A percentile compares a stretch with the other conserved stretches of the same genome.
Conservation (phyloP, 2,329 filamentous ascomycete species). For the Mycogone perniciosa region DNA sequence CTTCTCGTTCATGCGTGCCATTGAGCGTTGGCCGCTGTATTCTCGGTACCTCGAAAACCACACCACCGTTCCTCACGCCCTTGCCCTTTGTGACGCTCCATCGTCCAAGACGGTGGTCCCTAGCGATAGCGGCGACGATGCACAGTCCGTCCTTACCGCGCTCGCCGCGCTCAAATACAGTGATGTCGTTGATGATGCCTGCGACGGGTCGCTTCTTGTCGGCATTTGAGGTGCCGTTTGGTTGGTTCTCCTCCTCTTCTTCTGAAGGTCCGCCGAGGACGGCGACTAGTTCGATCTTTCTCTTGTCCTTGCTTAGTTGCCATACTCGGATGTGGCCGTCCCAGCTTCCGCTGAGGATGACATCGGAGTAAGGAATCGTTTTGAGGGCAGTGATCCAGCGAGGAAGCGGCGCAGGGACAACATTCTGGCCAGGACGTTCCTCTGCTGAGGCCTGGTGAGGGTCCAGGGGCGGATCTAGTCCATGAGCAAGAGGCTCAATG, state of each 20-base stretch:
- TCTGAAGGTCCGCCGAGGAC: conserved; percentile 44
- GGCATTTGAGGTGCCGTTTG: conserved; percentile 21
- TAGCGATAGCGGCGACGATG: conserved; percentile 78
- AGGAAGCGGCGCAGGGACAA: conserved; percentile 60
- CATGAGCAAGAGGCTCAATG: conserved; percentile 75
- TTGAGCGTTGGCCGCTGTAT: conserved; percentile 28
- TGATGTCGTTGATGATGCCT: conserved; percentile 83
- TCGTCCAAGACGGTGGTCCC: conserved; percentile 76
- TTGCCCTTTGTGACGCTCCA: conserved; percentile 58
- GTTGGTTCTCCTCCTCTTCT: conserved; percentile 7
- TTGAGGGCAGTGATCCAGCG: conserved; percentile 86
- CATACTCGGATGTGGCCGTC: conserved; percentile 78
- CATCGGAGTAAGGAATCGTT: conserved; percentile 82
- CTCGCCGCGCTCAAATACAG: conserved; percentile 78
- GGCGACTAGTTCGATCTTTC: conserved; percentile 66
- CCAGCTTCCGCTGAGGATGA: conserved; percentile 90
- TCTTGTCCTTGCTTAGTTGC: conserved; percentile 78
- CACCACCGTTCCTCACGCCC: conserved; percentile 71
- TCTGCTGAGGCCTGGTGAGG: conserved; percentile 71
- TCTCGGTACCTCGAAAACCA: conserved; percentile 75
- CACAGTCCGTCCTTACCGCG: conserved; percentile 71
- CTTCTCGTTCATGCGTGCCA: conserved; percentile 25
- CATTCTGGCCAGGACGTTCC: conserved; percentile 50
- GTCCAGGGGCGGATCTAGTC: conserved; percentile 65
- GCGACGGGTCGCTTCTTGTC: conserved; percentile 40